Percentiles rank a stretch among this genome's conserved stretches.
phyloP scores from a whole-genome alignment of 1,284 basidiomycete genomes.

The Leucoagaricus sp. region DNA sequence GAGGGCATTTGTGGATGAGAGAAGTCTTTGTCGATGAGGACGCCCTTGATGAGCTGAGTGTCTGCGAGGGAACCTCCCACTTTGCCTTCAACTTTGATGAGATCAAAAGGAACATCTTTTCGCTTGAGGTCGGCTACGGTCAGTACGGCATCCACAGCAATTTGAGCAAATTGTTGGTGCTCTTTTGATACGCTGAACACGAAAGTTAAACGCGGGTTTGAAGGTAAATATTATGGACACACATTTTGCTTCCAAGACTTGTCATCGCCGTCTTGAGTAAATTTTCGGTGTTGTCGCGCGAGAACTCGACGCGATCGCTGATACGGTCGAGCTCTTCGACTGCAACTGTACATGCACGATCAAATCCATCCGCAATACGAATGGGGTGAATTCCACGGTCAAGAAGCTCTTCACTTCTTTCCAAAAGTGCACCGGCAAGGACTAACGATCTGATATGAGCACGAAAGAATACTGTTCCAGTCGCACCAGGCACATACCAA shows the following conservation, averaged over 20 bases:
- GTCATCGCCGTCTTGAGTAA: slow-evolving; percentile 96
- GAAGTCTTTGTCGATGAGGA: slow-evolving; percentile 99
- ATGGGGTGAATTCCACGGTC: slow-evolving; percentile 98
- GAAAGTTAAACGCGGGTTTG: slow-evolving; percentile 13
- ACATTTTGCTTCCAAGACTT: slow-evolving; percentile 98
- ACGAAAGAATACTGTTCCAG: slow-evolving; percentile 4
- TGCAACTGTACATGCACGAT: slow-evolving; percentile 90
- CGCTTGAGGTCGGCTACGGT: slow-evolving; percentile 95
- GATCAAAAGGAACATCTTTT: slow-evolving; percentile 95
- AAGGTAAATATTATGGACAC: slow-evolving; percentile 27
- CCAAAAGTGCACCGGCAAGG: slow-evolving; percentile 93
- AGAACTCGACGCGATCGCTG: slow-evolving; percentile 90
- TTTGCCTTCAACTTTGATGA: slow-evolving; percentile 99
- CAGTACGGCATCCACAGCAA: slow-evolving; percentile 96
- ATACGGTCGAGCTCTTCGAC: slow-evolving; percentile 90
- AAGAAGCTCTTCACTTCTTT: slow-evolving; percentile 88
- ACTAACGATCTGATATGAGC: slow-evolving; percentile 51
- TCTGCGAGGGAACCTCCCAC: slow-evolving; percentile 97
- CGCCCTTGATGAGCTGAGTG: slow-evolving; percentile 91
- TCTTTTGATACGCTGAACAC: slow-evolving; percentile 91
- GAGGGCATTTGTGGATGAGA: slow-evolving; percentile 98
- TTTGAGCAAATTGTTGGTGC: slow-evolving; percentile 93
- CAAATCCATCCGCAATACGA: slow-evolving; percentile 97
- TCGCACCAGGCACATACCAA: slow-evolving; percentile 65
- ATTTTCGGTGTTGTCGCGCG: slow-evolving; percentile 80